Conservation (phyloP, 345 rosid species). For the Corchorus olitorius region DNA sequence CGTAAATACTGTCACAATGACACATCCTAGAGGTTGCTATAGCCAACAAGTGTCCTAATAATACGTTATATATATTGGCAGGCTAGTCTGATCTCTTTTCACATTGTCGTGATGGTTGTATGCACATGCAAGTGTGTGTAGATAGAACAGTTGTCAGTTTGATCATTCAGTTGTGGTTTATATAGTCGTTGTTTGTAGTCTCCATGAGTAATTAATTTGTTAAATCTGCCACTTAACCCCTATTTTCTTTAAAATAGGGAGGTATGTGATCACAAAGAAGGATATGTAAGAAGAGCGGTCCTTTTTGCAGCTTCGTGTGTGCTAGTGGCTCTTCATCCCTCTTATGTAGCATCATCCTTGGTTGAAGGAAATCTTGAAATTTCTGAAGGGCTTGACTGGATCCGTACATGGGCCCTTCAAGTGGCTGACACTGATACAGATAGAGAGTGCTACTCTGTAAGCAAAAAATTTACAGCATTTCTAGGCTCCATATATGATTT, state of each 20-base stretch:
- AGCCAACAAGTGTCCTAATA: neutral
- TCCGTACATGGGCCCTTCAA: conserved; percentile 77
- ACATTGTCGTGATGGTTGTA: neutral
- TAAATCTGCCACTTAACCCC: neutral
- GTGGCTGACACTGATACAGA: conserved; percentile 79
- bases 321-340: conserved; percentile 82
- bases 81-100: neutral
- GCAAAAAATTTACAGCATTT: conserved; percentile 25
- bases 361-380: conserved; percentile 73
- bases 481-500: neutral
- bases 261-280: conserved; percentile 83
- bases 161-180: neutral
- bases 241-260: conserved; percentile 53
- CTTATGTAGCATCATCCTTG: conserved; percentile 69
- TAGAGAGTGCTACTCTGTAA: conserved; percentile 83
- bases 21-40: conserved; percentile 7
- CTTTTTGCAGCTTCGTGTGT: conserved; percentile 86
- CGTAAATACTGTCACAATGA: neutral
- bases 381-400: conserved; percentile 88
- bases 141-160: neutral
- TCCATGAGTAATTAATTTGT: neutral
- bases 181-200: neutral
- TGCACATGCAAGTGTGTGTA: neutral
- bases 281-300: conserved; percentile 87
- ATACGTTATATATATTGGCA: neutral